These are phyloP conservation scores for Penicillium cataractarum DNA, from an alignment of 495 filamentous ascomycete genomes.

Conservation along the genomic window DNA sequence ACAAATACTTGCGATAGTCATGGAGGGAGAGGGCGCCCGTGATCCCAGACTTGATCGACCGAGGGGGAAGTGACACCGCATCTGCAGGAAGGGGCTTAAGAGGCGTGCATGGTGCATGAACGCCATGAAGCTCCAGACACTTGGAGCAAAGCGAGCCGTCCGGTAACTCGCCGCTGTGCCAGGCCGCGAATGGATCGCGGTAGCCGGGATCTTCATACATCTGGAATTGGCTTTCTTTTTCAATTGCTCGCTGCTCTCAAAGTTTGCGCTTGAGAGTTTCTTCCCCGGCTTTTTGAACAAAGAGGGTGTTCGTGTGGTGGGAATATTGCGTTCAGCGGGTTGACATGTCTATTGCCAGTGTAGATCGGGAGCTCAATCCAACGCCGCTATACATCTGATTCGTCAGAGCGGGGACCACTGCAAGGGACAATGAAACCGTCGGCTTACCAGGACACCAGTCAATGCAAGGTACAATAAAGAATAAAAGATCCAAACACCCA, in stretches of 20 bases:
- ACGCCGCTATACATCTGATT: slow-evolving; percentile 27
- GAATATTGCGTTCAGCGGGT: slow-evolving; percentile 17
- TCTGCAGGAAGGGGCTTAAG: slow-evolving; percentile 24
- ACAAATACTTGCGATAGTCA: slow-evolving; percentile 41
- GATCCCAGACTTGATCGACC: slow-evolving; percentile 26
- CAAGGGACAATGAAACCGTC: slow-evolving; percentile 23
- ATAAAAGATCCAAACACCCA: too few relatives aligned
- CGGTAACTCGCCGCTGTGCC: slow-evolving; percentile 23
- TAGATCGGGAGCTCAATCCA: slow-evolving; percentile 23
- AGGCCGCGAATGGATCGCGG: slow-evolving; percentile 17
- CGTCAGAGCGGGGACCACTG: slow-evolving; percentile 21
- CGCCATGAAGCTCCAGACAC: slow-evolving; percentile 19
- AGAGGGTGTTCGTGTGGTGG: slow-evolving; percentile 20
- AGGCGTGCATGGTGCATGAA: slow-evolving; percentile 26
- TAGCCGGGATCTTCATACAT: slow-evolving; percentile 19
- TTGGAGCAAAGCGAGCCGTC: slow-evolving; percentile 27
- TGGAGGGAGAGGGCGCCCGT: slow-evolving; percentile 37
- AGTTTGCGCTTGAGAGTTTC: background rate
- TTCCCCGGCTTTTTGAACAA: background rate
- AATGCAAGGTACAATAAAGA: slow-evolving; percentile 24
- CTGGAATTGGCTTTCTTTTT: slow-evolving; percentile 3
- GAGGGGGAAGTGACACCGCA: slow-evolving; percentile 28
- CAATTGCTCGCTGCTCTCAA: background rate
- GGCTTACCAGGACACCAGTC: slow-evolving; percentile 17
- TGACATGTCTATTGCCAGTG: slow-evolving; percentile 23